Conservation (phyloP, 164 flowering plant genomes). For the Dillenia suffruticosa region DNA sequence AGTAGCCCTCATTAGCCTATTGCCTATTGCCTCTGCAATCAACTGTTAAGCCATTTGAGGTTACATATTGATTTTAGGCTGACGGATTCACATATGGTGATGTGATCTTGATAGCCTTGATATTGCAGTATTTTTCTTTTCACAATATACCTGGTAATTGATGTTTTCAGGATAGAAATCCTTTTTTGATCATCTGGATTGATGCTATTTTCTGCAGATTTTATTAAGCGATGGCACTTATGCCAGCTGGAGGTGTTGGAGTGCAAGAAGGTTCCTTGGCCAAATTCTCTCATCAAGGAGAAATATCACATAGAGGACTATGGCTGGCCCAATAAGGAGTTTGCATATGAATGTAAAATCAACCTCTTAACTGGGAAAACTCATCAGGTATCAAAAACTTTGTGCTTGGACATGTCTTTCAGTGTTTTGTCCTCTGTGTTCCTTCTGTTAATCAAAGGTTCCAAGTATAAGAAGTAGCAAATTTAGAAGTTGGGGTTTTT, state of each 20-base stretch:
- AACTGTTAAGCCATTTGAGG: too few species aligned
- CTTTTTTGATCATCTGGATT: constrained; percentile 5
- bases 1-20: too few species aligned
- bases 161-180: background rate
- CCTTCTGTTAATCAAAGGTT: too few species aligned
- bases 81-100: too few species aligned
- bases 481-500: too few species aligned
- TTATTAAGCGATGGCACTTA: constrained; percentile 59
- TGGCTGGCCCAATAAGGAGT: constrained; percentile 72
- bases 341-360: constrained; percentile 86
- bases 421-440: background rate
- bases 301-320: constrained; percentile 55
- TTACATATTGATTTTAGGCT: too few species aligned
- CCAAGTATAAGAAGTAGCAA: too few species aligned
- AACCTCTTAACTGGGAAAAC: constrained; percentile 90
- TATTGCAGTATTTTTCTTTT: too few species aligned
- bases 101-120: too few species aligned
- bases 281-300: constrained; percentile 39
- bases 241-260: constrained; percentile 92
- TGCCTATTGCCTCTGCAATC: too few species aligned
- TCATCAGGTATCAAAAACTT: constrained; percentile 64
- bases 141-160: too few species aligned
- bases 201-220: constrained; percentile 35
- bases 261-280: constrained; percentile 87
- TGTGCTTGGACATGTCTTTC: background rate